A percentile compares a stretch with the other conserved stretches of the same genome.
Conservation (phyloP, 2,329 filamentous ascomycete genomes). For the Epichloe elymi region DNA sequence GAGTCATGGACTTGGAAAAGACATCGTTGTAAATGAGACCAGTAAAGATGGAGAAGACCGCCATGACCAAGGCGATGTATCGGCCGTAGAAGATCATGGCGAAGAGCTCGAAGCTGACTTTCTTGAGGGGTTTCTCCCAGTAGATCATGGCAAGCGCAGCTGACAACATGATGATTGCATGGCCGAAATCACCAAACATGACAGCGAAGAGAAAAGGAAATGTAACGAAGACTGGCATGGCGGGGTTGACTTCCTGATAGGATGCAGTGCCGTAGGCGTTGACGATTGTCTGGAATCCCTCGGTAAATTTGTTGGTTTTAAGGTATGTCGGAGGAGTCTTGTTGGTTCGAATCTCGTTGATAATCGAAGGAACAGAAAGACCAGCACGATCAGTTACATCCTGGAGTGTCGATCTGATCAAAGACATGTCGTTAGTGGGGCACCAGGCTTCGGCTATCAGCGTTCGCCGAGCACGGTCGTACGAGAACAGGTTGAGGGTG, state of each 20-base stretch:
- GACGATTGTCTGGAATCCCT: constrained; percentile 97
- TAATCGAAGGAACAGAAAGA: constrained; percentile 92
- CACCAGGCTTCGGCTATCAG: constrained; percentile 97
- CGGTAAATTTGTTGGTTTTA: constrained; percentile 97
- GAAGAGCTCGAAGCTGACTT: constrained; percentile 85
- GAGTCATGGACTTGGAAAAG: constrained; percentile 83
- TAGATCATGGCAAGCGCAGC: constrained; percentile 89
- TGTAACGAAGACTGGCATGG: constrained; percentile 86
- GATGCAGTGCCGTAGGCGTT: constrained; percentile 97
- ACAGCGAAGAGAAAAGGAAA: constrained; percentile 99
- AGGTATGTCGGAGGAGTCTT: constrained; percentile 96
- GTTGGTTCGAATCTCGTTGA: constrained; percentile 94
- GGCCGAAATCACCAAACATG: constrained; percentile 98
- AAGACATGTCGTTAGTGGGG: constrained; percentile 75
- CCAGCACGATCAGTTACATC: constrained; percentile 95
- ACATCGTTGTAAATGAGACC: constrained; percentile 96
- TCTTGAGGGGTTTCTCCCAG: constrained; percentile 86
- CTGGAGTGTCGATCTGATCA: constrained; percentile 86
- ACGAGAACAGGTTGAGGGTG: constrained; percentile 90
- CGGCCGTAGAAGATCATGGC: constrained; percentile 98
- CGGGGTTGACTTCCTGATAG: constrained; percentile 94
- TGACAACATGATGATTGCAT: constrained; percentile 77
- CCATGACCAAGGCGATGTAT: constrained; percentile 98
- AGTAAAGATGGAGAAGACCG: constrained; percentile 90
- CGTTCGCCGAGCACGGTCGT: constrained; percentile 88